A percentile compares a stretch with the other conserved stretches of the same genome.
These are phyloP conservation scores for Planoprotostelium fungivorum DNA, from an alignment of 78 protist species.

Conservation along the genomic window DNA sequence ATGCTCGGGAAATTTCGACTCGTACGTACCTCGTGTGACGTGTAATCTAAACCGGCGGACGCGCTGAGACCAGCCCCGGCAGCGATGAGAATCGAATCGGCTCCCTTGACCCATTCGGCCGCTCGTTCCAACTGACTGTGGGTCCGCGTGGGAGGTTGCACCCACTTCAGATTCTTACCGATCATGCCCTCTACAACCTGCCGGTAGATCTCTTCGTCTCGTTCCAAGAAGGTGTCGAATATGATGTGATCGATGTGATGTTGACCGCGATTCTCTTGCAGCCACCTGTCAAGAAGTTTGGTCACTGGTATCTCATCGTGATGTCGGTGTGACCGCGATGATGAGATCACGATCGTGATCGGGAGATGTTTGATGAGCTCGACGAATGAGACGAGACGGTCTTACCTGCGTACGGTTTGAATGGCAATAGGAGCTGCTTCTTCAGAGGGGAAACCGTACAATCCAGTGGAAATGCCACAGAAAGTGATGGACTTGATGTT, in stretches of 20 bases:
- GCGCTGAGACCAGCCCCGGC: conserved; percentile 44
- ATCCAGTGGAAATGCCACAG: conserved; percentile 76
- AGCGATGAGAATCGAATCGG: conserved; percentile 14
- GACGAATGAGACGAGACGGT: too few species aligned
- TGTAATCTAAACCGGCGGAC: conserved; percentile 33
- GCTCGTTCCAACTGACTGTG: too few species aligned
- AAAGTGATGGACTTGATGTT: conserved; percentile 40
- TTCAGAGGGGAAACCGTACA: conserved; percentile 64
- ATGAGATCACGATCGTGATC: background rate
- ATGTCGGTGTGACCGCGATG: background rate
- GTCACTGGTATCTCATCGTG: background rate
- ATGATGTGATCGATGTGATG: background rate
- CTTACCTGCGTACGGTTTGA: conserved; percentile 1
- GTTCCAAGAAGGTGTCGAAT: background rate
- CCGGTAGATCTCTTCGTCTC: background rate
- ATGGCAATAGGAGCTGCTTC: conserved; percentile 60
- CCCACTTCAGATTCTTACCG: background rate
- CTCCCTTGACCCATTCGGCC: conserved; percentile 2
- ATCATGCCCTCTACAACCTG: background rate
- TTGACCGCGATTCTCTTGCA: background rate
- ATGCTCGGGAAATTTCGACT: background rate
- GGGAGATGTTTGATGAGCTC: too few species aligned
- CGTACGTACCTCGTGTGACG: background rate
- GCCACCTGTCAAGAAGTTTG: background rate
- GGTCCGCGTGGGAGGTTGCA: background rate